Evolutionary conservation across 1,284 basidiomycete genomes (phyloP).

Genomic region (Apiotrichum gracile): DNA sequence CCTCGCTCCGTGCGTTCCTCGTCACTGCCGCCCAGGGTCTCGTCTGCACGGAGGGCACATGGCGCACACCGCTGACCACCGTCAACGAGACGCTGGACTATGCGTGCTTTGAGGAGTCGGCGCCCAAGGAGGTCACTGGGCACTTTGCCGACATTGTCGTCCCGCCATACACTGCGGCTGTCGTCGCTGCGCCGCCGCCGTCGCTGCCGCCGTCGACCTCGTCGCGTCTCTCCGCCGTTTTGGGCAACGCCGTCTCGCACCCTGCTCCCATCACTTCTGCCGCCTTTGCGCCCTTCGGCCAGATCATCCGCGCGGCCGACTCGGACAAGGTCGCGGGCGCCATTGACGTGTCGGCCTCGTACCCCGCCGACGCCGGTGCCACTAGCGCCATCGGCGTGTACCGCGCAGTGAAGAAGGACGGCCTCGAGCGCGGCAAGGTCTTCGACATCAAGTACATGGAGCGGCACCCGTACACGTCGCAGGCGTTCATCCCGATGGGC

Average conservation of each 20-base stretch:
- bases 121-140: constrained; percentile 44
- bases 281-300: constrained; percentile 57
- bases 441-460: constrained; percentile 50
- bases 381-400: constrained; percentile 66
- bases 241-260: constrained; percentile 5
- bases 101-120: constrained; percentile 77
- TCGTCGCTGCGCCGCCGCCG: not conserved
- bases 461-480: constrained; percentile 56
- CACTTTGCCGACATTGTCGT: constrained; percentile 23
- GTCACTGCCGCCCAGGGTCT: constrained; percentile 75
- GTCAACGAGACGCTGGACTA: constrained; percentile 72
- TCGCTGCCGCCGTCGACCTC: not conserved
- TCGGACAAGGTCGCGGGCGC: constrained; percentile 54
- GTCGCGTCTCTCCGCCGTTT: not conserved
- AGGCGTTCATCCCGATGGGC: constrained; percentile 82
- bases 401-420: constrained; percentile 56
- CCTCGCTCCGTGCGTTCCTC: constrained; percentile 69
- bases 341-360: constrained; percentile 54
- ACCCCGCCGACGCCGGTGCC: constrained; percentile 54
- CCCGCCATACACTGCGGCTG: constrained; percentile 20
- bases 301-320: not conserved
- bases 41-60: constrained; percentile 70
- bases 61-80: constrained; percentile 85
- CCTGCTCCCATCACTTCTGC: constrained; percentile 51
- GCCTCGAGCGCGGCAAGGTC: constrained; percentile 50